Evolutionary conservation across 768 basidiomycete species (phyloP).

Genomic region (Mycena sanguinolenta): DNA sequence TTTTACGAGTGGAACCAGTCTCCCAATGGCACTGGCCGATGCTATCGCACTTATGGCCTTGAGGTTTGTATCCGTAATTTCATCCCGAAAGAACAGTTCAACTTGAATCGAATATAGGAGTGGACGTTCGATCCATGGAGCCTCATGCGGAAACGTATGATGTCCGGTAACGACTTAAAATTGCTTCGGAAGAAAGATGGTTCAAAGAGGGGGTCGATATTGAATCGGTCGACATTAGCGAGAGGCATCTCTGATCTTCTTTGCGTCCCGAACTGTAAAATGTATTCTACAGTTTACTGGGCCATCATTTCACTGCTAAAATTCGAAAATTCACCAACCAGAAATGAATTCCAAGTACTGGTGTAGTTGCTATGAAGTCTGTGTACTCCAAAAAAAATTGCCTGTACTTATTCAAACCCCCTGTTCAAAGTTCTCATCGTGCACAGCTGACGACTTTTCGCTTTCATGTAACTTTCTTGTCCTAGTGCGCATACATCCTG

Average conservation of each 20-base stretch:
- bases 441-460: no score
- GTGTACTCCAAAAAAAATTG: no score
- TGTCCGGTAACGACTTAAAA: slow-evolving; percentile 62
- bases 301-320: no score
- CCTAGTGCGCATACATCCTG: no score
- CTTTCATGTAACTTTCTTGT: no score
- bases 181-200: slow-evolving; percentile 63
- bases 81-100: background rate
- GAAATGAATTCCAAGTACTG: no score
- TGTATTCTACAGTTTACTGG: no score
- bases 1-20: slow-evolving; percentile 63
- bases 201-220: slow-evolving; percentile 60
- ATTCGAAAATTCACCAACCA: no score
- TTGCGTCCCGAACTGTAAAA: no score
- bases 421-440: no score
- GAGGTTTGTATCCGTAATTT: slow-evolving; percentile 46
- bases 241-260: slow-evolving; percentile 52
- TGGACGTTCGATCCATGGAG: slow-evolving; percentile 68
- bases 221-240: slow-evolving; percentile 52
- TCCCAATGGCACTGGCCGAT: slow-evolving; percentile 51
- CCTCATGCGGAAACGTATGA: slow-evolving; percentile 66
- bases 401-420: no score
- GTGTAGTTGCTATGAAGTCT: no score
- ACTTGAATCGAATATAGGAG: slow-evolving; percentile 48
- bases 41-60: slow-evolving; percentile 63